phyloP scores from a whole-genome alignment of 768 basidiomycete genomes.

The Xerocomellus intermedius region DNA sequence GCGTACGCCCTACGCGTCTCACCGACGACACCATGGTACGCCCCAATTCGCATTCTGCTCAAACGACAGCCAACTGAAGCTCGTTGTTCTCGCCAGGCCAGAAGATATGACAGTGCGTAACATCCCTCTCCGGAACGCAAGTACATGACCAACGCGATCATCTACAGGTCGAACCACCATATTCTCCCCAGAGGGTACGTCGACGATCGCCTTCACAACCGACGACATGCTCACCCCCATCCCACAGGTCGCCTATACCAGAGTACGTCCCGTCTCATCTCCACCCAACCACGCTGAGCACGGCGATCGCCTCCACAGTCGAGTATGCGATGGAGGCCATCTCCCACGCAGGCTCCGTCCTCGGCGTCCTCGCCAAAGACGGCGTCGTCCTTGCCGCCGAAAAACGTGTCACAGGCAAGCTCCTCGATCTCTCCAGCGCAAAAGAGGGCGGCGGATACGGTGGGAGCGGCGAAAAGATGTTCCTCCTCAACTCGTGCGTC shows the following conservation, averaged over 20 bases:
- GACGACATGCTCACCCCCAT: constrained; percentile 7
- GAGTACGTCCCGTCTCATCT: constrained; percentile 51
- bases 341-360: constrained; percentile 90
- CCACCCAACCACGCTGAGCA: neutral
- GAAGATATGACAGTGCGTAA: constrained; percentile 90
- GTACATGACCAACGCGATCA: constrained; percentile 22
- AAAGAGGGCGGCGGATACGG: constrained; percentile 85
- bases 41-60: neutral
- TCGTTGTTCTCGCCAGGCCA: too few species aligned
- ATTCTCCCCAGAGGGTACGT: constrained; percentile 94
- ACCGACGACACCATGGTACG: constrained; percentile 48
- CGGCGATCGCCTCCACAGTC: constrained; percentile 48
- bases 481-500: constrained; percentile 82
- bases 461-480: constrained; percentile 98
- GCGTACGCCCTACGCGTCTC: constrained; percentile 19
- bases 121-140: neutral
- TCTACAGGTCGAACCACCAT: constrained; percentile 88
- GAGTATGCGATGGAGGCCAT: constrained; percentile 99
- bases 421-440: constrained; percentile 83
- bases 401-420: constrained; percentile 98
- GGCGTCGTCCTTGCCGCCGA: constrained; percentile 92
- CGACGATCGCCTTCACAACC: constrained; percentile 1
- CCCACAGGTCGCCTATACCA: constrained; percentile 90
- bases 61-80: neutral
- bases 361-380: constrained; percentile 88